Percentiles rank a stretch among this genome's conserved stretches.
phyloP scores from a whole-genome alignment of 306 rosid species.

The Hylodesmum podocarpum region DNA sequence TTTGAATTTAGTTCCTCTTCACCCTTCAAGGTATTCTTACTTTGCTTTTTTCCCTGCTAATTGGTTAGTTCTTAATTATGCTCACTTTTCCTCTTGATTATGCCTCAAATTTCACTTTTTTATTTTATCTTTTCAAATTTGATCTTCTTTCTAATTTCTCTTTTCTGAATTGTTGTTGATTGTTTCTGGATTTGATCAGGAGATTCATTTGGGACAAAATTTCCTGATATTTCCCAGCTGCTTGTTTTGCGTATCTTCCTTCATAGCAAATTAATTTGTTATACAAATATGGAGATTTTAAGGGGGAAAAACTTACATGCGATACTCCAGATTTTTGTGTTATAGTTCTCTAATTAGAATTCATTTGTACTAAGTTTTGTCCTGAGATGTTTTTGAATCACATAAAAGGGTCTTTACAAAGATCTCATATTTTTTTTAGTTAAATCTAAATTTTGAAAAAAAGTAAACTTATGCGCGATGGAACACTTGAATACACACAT shows the following conservation, averaged over 20 bases:
- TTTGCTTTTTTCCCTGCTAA: background rate
- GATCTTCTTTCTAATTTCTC: background rate
- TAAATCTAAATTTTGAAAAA: background rate
- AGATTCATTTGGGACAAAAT: background rate
- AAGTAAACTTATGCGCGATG: no score
- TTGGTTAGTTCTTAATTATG: background rate
- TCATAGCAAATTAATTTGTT: background rate
- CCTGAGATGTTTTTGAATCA: background rate
- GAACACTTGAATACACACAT: no score
- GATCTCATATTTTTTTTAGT: background rate
- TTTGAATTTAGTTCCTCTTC: constrained; percentile 9
- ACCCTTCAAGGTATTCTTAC: constrained; percentile 22
- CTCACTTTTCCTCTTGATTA: background rate
- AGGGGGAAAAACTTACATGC: background rate
- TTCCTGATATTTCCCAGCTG: background rate
- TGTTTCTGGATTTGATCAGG: constrained; percentile 12
- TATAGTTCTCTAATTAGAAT: background rate
- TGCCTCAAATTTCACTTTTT: background rate
- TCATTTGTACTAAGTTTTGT: no score
- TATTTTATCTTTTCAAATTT: background rate
- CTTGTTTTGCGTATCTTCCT: background rate
- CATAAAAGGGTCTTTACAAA: background rate
- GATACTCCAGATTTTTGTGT: background rate
- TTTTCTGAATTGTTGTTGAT: background rate
- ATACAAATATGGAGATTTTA: background rate